Conservation (phyloP, 805 yeast genomes). For the Zygosaccharomyces lentus region DNA sequence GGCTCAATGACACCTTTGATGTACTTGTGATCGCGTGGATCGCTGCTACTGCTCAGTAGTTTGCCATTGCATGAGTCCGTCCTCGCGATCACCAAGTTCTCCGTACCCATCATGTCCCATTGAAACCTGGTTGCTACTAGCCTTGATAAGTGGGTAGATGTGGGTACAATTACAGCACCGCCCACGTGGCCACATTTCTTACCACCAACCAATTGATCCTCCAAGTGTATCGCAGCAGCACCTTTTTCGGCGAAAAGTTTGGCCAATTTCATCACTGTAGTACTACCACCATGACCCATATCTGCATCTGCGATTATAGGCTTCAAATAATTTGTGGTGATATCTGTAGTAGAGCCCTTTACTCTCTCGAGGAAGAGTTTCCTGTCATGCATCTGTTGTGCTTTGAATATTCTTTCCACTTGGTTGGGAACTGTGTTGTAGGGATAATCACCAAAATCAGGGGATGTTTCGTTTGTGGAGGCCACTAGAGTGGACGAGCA, state of each 20-base stretch:
- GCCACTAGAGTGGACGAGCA: constrained; percentile 50
- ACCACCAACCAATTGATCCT: constrained; percentile 62
- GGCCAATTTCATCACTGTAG: constrained; percentile 61
- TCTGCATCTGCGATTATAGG: constrained; percentile 67
- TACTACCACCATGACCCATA: constrained; percentile 61
- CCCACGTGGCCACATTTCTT: constrained; percentile 62
- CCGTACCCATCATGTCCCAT: constrained; percentile 60
- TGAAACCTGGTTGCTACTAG: constrained; percentile 56
- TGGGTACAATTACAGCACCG: constrained; percentile 59
- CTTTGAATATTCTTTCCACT: constrained; percentile 54
- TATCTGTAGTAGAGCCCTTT: constrained; percentile 19
- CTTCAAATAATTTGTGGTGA: constrained; percentile 46
- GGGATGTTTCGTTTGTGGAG: constrained; percentile 58
- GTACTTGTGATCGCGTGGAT: constrained; percentile 54
- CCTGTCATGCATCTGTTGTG: constrained; percentile 54
- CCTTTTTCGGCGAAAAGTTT: constrained; percentile 64
- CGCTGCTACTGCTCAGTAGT: constrained; percentile 48
- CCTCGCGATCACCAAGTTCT: constrained; percentile 55
- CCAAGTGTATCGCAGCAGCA: constrained; percentile 62
- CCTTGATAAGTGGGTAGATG: constrained; percentile 51
- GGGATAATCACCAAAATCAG: constrained; percentile 67
- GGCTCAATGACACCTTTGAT: constrained; percentile 44
- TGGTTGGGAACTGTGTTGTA: constrained; percentile 67
- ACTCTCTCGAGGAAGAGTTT: constrained; percentile 41
- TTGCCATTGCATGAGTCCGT: constrained; percentile 56